Base-by-base conservation (phyloP, 371 early-diverging fungal species). In the Saksenaea oblongispora region DNA sequence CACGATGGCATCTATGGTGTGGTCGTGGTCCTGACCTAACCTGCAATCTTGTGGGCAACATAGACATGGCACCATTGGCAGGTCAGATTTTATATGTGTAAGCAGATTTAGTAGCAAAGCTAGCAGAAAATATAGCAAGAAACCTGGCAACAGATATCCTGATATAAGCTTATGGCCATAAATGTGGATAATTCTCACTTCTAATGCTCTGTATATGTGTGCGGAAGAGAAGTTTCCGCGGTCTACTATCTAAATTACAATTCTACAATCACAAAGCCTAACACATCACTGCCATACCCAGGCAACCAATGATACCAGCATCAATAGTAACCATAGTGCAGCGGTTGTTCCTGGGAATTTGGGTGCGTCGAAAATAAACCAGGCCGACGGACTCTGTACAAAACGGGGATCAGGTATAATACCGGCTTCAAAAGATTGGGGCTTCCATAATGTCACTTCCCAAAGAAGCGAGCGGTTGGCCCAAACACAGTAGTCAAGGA, bases 371-470 rank as follows among this genome's bases (percentile, higher is more conserved):
- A 55, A 63, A 22, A 47, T 47, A 31, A 56, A 31, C 56, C 53
- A 56, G 58, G 44, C 58, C 4, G 58, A 42, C 35, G 56, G 34
- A 51, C 41, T 54, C 14, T 27, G 54, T 24, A 26, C 34, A 59
- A 54, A 62, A 4, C 59, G 51, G 13, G 73, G 66, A 42, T 70
- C 60, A 4, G 69, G 62, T 2, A 44, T 37, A 42, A 60, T 56
- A 22, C 74, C 74, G 7, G 58, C 14, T 1, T 54, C 61, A 54
- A 69, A 74, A 17, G 39, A 34, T 28, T 57, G 61, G 3, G 74
- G 67, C 54, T 74, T 65, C 70, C 70, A 67, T 34, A 74, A 36
- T 0, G 70, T 67, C 27, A 61, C 59, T 28, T 74, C 70, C 74
- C 74, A 74, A 3, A 74, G 56, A 51, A 67, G 59, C 5, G 67